Conservation (phyloP, 2,329 filamentous ascomycete genomes). For the Sporothrix curviconia region DNA sequence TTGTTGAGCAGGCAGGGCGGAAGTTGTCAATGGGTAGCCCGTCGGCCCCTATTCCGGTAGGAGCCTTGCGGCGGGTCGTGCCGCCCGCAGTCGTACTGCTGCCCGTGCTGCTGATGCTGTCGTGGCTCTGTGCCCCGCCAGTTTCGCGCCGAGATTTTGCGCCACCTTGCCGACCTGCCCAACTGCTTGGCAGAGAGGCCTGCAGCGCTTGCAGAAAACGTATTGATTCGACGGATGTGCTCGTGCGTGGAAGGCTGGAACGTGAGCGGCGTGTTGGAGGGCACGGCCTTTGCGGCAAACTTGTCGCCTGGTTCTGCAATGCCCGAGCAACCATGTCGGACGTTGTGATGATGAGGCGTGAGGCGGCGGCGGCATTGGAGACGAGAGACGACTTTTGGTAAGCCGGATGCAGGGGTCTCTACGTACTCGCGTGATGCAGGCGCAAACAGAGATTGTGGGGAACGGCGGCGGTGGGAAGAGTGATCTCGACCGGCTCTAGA, state of each 20-base stretch:
- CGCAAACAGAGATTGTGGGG: slow-evolving; percentile 57
- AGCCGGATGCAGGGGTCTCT: slow-evolving; percentile 76
- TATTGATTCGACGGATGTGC: slow-evolving; percentile 81
- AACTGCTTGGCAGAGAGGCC: slow-evolving; percentile 74
- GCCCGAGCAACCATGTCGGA: slow-evolving; percentile 73
- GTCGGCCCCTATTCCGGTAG: slow-evolving; percentile 61
- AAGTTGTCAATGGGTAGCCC: slow-evolving; percentile 60
- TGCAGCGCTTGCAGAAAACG: slow-evolving; percentile 73
- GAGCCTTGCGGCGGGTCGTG: slow-evolving; percentile 20
- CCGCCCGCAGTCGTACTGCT: neutral
- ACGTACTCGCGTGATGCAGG: slow-evolving; percentile 66
- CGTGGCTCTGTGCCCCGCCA: slow-evolving; percentile 38
- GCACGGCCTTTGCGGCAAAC: slow-evolving; percentile 75
- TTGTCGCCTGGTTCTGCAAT: slow-evolving; percentile 66
- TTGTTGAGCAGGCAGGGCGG: slow-evolving; percentile 91
- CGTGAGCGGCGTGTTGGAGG: slow-evolving; percentile 71
- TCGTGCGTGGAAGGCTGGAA: slow-evolving; percentile 81
- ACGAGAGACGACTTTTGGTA: slow-evolving; percentile 85
- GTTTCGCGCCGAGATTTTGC: slow-evolving; percentile 77
- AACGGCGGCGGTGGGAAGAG: slow-evolving; percentile 62
- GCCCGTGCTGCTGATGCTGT: neutral
- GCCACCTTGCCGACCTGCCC: slow-evolving; percentile 76
- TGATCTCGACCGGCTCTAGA: slow-evolving; percentile 71
- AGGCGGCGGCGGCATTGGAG: slow-evolving; percentile 78
- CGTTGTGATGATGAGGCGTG: slow-evolving; percentile 83